Evolutionary conservation across 306 rosid genomes (phyloP), one percentile per base, ranked within the genome.

Genomic region (Cucurbita maxima): DNA sequence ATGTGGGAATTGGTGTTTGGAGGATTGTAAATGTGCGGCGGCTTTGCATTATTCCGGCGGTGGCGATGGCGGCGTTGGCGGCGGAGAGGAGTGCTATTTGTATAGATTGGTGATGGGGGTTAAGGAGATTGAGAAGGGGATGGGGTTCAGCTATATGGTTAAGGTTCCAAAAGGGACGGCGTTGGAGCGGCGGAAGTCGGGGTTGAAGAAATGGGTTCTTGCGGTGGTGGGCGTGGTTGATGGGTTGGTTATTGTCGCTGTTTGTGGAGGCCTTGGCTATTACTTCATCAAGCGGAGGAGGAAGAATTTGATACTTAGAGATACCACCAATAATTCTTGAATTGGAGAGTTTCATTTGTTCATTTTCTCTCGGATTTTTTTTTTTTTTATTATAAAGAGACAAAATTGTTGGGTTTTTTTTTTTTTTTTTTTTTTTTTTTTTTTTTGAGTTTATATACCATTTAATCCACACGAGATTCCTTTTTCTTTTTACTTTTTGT

Each of bases 1-100:
- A 38, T 94, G 99, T 70, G 77, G 19, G 40, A 73, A 79, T 37
- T 64, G 83, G 82, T 94, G 99, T 69, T 83, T 89, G 60, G 54
- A 82, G 36, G 95, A 94, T 15, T 94, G 98, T 63, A 73, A 85
- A 72, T 94, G 99, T 76, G 85, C 82, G 52, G 83, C 90, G 50
- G 87, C 96, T 6, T 74, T 87, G 3, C 82, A 89, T 67, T 63
- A 74, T 30, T 67, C 48, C 22, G 76, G 77, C 57, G 72, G 40
- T 19, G 71, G 73, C 43, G 71, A 52, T n/a, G 80, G 73, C 57
- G 72, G 45, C 19, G 34, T 2, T 30, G 34, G 34, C 34, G 75
- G 72, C 11, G 53, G 47, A 0, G 45, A 52, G 0, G 58, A 12
- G 45, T 94, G 99, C 58, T 83, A 75, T 79, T 50, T 86, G 57